A percentile compares a stretch with the other conserved stretches of the same genome.
Conservation (phyloP, 208 protist genomes). For the Wallacemonas collosoma region DNA sequence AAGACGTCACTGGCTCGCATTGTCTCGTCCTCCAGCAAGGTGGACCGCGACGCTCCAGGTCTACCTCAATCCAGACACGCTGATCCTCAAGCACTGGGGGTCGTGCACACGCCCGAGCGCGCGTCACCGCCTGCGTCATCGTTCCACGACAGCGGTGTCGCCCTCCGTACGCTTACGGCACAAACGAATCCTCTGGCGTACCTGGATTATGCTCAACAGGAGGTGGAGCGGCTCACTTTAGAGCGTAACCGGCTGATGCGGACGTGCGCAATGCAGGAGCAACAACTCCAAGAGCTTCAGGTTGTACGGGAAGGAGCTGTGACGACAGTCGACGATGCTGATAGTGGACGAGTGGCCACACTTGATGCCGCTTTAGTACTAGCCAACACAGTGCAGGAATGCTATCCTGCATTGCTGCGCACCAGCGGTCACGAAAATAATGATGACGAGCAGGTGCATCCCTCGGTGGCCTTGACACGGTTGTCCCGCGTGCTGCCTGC, state of each 20-base stretch:
- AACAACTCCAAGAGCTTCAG: neutral
- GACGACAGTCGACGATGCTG: too few species aligned
- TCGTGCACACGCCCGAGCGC: too few species aligned
- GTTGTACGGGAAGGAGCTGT: neutral
- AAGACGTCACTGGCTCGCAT: constrained; percentile 28
- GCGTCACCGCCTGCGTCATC: too few species aligned
- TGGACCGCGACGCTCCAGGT: constrained; percentile 10
- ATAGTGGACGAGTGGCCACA: too few species aligned
- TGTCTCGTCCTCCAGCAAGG: constrained; percentile 24
- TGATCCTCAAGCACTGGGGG: too few species aligned
- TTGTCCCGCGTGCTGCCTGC: neutral
- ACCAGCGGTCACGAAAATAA: neutral
- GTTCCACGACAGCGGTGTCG: too few species aligned
- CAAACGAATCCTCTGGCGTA: neutral
- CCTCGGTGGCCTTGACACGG: neutral
- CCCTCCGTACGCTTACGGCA: neutral
- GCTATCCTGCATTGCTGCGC: neutral
- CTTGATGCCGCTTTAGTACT: too few species aligned
- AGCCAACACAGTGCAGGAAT: neutral
- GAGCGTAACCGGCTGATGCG: constrained; percentile 33
- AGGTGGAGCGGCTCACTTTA: constrained; percentile 26
- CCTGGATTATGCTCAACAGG: constrained; percentile 18
- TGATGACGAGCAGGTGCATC: neutral
- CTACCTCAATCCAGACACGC: neutral
- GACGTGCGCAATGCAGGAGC: constrained; percentile 17